Evolutionary conservation across 225 moss, liverwort and hornwort genomes (phyloP).

Genomic region (Polytrichum commune): DNA sequence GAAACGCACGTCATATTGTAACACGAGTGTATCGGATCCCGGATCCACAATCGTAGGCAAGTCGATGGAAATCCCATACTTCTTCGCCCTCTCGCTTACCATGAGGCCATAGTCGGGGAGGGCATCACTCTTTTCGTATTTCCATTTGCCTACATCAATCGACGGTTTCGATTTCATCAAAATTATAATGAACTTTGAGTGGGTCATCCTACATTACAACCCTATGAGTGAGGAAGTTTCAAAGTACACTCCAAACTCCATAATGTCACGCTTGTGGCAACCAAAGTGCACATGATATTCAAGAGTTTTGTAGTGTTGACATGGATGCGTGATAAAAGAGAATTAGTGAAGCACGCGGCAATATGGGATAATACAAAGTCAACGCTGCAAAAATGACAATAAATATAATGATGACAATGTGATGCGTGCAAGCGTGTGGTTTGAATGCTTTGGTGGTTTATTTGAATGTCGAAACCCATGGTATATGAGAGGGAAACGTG

Average conservation of each 20-base stretch:
- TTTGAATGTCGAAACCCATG: too few relatives aligned
- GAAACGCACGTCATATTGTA: conserved; percentile 42
- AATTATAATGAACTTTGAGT: not conserved
- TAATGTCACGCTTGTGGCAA: too few relatives aligned
- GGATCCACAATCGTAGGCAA: conserved; percentile 20
- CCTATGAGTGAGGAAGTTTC: not conserved
- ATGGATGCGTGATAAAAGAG: too few relatives aligned
- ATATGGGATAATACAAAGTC: too few relatives aligned
- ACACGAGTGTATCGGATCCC: conserved; percentile 13
- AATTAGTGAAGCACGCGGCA: too few relatives aligned
- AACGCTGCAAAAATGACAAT: too few relatives aligned
- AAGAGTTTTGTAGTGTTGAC: too few relatives aligned
- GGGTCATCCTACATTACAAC: not conserved
- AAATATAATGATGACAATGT: too few relatives aligned
- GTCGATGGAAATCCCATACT: conserved; percentile 35
- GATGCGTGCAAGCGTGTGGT: too few relatives aligned
- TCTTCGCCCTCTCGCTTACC: conserved; percentile 37
- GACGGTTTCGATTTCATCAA: not conserved
- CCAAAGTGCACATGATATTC: too few relatives aligned
- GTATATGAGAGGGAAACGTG: too few relatives aligned
- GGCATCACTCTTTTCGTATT: conserved; percentile 24
- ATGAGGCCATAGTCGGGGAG: conserved; percentile 42
- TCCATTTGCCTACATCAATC: conserved; percentile 35
- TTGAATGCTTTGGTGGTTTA: too few relatives aligned
- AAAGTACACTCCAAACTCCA: not conserved